These are phyloP conservation scores for Letharia lupina DNA, from an alignment of 495 filamentous ascomycete genomes.

Conservation along the genomic window DNA sequence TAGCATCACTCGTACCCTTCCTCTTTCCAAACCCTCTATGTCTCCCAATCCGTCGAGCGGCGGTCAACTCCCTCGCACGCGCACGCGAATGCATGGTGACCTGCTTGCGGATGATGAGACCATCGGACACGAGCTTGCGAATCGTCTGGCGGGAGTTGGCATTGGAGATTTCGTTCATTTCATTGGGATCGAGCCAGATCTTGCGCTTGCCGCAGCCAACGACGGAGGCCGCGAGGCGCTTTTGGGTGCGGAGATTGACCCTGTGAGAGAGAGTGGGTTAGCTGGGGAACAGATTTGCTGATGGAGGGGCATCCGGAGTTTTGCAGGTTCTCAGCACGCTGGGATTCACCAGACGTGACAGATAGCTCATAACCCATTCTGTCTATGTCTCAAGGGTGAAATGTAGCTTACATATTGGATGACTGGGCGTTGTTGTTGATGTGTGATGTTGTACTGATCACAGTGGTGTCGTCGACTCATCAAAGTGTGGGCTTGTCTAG, in stretches of 20 bases:
- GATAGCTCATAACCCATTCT: neutral
- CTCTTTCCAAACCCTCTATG: conserved; percentile 99
- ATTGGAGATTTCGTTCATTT: conserved; percentile 98
- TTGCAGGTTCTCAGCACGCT: neutral
- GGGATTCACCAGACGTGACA: no score
- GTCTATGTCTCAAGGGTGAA: neutral
- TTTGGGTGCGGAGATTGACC: conserved; percentile 99
- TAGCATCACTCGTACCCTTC: conserved; percentile 99
- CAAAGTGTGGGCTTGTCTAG: conserved; percentile 17
- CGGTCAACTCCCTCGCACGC: conserved; percentile 83
- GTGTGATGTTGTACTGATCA: conserved; percentile 12
- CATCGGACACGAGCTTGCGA: conserved; percentile 99
- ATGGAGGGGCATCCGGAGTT: neutral
- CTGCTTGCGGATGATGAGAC: conserved; percentile 99
- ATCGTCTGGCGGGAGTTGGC: conserved; percentile 99
- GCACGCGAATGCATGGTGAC: conserved; percentile 98
- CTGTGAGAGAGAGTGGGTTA: conserved; percentile 40
- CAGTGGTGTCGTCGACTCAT: conserved; percentile 15
- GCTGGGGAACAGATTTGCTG: neutral
- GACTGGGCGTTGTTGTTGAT: conserved; percentile 39
- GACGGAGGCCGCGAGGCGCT: conserved; percentile 97
- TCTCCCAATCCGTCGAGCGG: conserved; percentile 82
- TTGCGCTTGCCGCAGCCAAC: conserved; percentile 98
- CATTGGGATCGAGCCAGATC: conserved; percentile 99
- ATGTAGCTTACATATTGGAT: conserved; percentile 46